These are phyloP conservation scores for Lactarius trivialis DNA, from an alignment of 768 basidiomycete species.

Conservation along the genomic window DNA sequence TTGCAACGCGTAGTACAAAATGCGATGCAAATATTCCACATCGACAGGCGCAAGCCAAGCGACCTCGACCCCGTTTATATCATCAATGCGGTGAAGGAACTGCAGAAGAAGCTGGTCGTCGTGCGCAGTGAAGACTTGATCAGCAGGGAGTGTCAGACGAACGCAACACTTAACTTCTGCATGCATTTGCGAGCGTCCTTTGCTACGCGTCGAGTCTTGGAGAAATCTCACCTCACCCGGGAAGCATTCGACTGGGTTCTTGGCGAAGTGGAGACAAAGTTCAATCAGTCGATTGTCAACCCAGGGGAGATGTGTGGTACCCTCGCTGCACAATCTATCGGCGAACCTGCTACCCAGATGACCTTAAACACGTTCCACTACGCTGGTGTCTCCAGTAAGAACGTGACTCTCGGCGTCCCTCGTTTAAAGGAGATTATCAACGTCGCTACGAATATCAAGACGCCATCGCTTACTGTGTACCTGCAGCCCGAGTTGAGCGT, in stretches of 20 bases:
- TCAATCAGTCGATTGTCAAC: constrained; percentile 87
- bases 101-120: constrained; percentile 73
- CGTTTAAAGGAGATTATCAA: constrained; percentile 99
- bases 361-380: constrained; percentile 99
- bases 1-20: constrained; percentile 94
- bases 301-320: constrained; percentile 99
- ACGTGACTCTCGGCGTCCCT: constrained; percentile 98
- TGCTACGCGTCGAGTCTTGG: constrained; percentile 79
- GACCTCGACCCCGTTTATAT: constrained; percentile 88
- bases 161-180: constrained; percentile 86
- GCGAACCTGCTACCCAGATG: constrained; percentile 99
- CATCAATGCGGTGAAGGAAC: constrained; percentile 66
- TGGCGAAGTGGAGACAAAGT: constrained; percentile 90
- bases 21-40: constrained; percentile 93
- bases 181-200: constrained; percentile 91
- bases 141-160: constrained; percentile 71
- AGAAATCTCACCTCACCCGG: constrained; percentile 78
- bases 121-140: constrained; percentile 82
- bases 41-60: constrained; percentile 87
- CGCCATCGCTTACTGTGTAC: constrained; percentile 92
- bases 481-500: constrained; percentile 64
- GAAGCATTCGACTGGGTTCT: constrained; percentile 99
- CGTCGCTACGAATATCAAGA: constrained; percentile 97
- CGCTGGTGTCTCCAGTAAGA: constrained; percentile 99
- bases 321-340: constrained; percentile 95